A percentile compares a stretch with the other conserved stretches of the same genome.
Conservation (phyloP, 306 rosid genomes). For the Vigna angularis region DNA sequence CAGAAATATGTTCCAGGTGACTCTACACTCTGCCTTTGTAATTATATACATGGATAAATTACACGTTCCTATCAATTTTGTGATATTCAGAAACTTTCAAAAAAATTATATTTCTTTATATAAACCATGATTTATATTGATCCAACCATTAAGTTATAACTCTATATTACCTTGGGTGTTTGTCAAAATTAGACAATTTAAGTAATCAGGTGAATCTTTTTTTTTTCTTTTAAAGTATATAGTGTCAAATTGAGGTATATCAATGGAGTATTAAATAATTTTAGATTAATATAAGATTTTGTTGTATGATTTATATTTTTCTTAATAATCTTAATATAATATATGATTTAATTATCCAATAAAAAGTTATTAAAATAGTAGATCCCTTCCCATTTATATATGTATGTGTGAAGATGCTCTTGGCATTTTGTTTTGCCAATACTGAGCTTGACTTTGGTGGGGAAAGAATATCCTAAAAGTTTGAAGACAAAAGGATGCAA, state of each 20-base stretch:
- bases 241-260: not conserved
- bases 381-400: not conserved
- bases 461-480: constrained; percentile 9
- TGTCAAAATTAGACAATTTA: not conserved
- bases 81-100: constrained; percentile 1
- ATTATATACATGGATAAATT: constrained; percentile 4
- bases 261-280: not conserved
- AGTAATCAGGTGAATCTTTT: not conserved
- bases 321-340: too few relatives aligned
- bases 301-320: not conserved
- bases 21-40: constrained; percentile 28
- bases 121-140: not conserved
- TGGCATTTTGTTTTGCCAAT: constrained; percentile 5
- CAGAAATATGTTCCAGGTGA: constrained; percentile 92
- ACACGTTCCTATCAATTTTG: constrained; percentile 9
- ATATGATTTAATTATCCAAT: not conserved
- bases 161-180: not conserved
- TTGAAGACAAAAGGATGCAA: not conserved
- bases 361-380: not conserved
- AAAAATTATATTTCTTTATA: not conserved
- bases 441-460: constrained; percentile 20
- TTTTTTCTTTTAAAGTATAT: not conserved
- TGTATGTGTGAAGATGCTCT: not conserved
- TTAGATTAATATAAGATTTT: not conserved
- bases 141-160: not conserved